Conservation (phyloP, 495 filamentous ascomycete species). For the Neohortaea acidophila region DNA sequence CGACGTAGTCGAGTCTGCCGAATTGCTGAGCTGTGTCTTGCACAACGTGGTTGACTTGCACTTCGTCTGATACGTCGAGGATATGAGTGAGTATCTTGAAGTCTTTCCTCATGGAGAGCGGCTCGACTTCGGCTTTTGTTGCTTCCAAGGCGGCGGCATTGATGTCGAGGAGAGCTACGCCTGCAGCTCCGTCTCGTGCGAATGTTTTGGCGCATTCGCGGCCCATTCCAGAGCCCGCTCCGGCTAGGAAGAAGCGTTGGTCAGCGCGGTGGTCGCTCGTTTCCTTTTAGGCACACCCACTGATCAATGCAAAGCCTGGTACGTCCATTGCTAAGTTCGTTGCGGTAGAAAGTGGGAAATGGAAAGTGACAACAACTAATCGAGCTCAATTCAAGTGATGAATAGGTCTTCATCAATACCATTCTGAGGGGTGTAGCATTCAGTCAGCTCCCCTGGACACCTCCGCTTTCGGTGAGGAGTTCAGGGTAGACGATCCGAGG, state of each 20-base stretch:
- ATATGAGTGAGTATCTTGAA: background rate
- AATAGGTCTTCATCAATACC: background rate
- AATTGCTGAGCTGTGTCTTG: slow-evolving; percentile 1
- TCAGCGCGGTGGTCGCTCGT: background rate
- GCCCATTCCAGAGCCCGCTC: background rate
- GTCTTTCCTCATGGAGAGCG: background rate
- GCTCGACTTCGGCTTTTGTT: background rate
- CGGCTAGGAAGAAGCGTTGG: background rate
- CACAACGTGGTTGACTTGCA: slow-evolving; percentile 10
- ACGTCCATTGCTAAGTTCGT: slow-evolving; percentile 3
- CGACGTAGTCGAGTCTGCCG: slow-evolving; percentile 18
- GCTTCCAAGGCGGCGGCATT: background rate
- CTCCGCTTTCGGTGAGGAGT: too few species aligned
- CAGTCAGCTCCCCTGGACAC: too few species aligned
- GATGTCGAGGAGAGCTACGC: slow-evolving; percentile 2
- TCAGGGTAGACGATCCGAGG: too few species aligned
- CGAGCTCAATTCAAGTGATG: background rate
- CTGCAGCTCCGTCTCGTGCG: slow-evolving; percentile 1
- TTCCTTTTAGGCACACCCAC: background rate
- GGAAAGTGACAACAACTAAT: background rate
- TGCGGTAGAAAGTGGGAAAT: background rate
- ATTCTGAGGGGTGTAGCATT: too few species aligned
- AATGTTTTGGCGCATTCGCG: slow-evolving; percentile 1
- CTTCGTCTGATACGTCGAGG: slow-evolving; percentile 1
- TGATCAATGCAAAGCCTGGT: slow-evolving; percentile 2